Base-by-base conservation (phyloP, 2,329 filamentous ascomycete species). In the Onygenales sp. region DNA sequence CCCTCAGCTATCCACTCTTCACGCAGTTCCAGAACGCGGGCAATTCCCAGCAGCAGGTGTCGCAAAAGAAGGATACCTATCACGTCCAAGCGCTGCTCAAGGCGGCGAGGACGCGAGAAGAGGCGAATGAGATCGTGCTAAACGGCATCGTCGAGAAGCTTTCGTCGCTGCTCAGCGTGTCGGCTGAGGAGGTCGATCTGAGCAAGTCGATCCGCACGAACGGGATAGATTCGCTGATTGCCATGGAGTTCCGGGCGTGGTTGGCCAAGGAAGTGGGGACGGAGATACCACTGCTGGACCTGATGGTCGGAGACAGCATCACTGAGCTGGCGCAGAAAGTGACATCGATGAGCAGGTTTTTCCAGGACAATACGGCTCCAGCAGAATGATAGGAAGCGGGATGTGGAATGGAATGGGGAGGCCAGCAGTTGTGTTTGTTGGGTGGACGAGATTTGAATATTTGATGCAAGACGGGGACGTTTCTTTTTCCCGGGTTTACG, bases 171-270 rank as follows among this genome's bases (percentile, higher is more conserved):
- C 50, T 68, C 10, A 62, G 59, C 8, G 59, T 64, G 17, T 58
- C 64, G 1, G 49, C 51, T 5, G 64, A 66, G 1, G 63, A 65
- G 11, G 52, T 66, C 10, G 60, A 66, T 46, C 36, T 53, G 2
- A 46, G 51, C 7, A 60, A 61, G 32, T 55, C 57, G 9, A 61
- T 65, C 17, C 57, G 60, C 2, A 60, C 60, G 35, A 59, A 59
- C 14, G 53, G 57, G 9, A 65, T 66, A 42, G 64, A 66, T 38
- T 65, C 62, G 2, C 58, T 66, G 10, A 59, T 66, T 17, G 62
- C 63, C 5, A 64, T 66, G 59, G 65, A 66, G 46, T 66, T 67
- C 42, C 57, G 60, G 13, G 64, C 57, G 1, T 67, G 64, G 65
- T 58, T 66, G 11, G 55, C 59, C 7, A 66, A 63, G 31, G 61